Base-by-base conservation (phyloP, 2,329 filamentous ascomycete species). In the Nothophoma quercina region DNA sequence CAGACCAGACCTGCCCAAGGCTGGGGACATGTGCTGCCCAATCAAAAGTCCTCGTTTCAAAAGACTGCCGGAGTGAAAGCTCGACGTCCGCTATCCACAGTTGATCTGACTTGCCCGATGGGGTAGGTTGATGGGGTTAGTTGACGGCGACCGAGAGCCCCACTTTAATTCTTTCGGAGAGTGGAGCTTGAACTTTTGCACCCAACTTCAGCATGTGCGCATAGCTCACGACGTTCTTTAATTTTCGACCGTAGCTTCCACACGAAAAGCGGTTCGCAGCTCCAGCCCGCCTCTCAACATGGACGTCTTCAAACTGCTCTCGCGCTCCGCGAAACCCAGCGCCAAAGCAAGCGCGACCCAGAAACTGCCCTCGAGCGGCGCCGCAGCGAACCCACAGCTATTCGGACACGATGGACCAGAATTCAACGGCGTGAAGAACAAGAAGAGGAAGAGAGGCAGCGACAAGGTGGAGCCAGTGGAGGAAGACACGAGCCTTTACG, bases 241-340 rank as follows among this genome's bases (percentile, higher is more conserved):
- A 5, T 12, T 16, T 16, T 6, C 12, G 15, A 34, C 4, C 7
- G 5, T 13, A 7, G 2, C 10, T n/a, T n/a, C n/a, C n/a, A n/a
- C n/a, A n/a, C n/a, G n/a, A n/a, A n/a, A n/a, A n/a, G n/a, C n/a
- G n/a, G n/a, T n/a, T n/a, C n/a, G n/a, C n/a, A n/a, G n/a, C n/a
- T n/a, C n/a, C n/a, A n/a, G n/a, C n/a, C n/a, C n/a, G 19, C 22
- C 22, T 15, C n/a, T 19, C 0, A 62, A 40, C 49, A 90, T 90
- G 88, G 88, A 92, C 75, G 86, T 91, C 47, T 79, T 91, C 67
- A 90, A 87, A 66, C 77, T 92, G 25, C 78, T 92, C 53, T 90
- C 88, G 28, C 83, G 88, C 42, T 88, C 88, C 51, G 86, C 85
- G 3, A 90, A 89, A 64, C 26, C 50, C 26, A 76, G 79, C 12